Percentiles rank a stretch among this genome's conserved stretches.
phyloP scores from a whole-genome alignment of 1,284 basidiomycete genomes.

The Cryptococcus sp. region DNA sequence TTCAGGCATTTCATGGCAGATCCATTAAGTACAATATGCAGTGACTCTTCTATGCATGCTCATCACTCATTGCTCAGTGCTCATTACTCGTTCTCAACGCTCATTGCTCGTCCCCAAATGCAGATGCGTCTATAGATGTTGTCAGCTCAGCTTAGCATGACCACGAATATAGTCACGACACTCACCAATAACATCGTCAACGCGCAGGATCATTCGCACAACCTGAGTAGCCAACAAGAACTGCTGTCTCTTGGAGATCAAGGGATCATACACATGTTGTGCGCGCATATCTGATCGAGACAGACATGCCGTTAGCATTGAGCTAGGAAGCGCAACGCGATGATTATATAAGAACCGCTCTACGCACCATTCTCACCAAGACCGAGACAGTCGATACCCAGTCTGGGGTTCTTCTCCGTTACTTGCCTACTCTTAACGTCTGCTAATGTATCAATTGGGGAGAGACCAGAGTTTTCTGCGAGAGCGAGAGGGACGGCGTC shows the following conservation, averaged over 20 bases:
- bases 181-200: conserved; percentile 50
- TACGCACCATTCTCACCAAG: conserved; percentile 76
- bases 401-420: conserved; percentile 75
- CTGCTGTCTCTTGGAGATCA: conserved; percentile 97
- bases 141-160: conserved; percentile 6
- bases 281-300: conserved; percentile 82
- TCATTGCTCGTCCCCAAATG: conserved; percentile 37
- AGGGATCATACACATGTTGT: conserved; percentile 94
- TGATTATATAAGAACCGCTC: neutral
- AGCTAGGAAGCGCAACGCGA: neutral
- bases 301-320: neutral
- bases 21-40: too few relatives aligned
- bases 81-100: conserved; percentile 4
- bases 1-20: neutral
- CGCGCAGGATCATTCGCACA: conserved; percentile 51
- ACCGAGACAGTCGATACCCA: conserved; percentile 93
- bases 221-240: conserved; percentile 97
- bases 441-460: conserved; percentile 93
- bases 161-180: neutral
- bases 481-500: conserved; percentile 92
- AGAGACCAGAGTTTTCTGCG: conserved; percentile 95
- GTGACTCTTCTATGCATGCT: neutral
- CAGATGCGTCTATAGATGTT: conserved; percentile 36
- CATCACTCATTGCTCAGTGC: neutral
- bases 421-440: conserved; percentile 94